Conservation (phyloP, 1,284 basidiomycete species). For the Puccinia hordei region DNA sequence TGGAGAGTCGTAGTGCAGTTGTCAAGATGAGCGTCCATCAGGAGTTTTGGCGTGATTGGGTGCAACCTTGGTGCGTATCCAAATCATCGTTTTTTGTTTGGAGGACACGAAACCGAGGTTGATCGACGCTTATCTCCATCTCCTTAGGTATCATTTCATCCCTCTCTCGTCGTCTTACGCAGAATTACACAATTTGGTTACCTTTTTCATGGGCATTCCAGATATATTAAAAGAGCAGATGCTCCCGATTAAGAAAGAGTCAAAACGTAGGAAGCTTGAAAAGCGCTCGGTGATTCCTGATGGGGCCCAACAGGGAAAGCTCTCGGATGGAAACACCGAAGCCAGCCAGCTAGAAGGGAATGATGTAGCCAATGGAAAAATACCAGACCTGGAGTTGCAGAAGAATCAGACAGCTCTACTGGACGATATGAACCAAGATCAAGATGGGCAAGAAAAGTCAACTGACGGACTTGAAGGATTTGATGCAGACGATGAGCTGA, state of each 20-base stretch:
- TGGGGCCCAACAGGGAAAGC: background rate
- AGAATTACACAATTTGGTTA: conserved; percentile 87
- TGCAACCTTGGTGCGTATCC: conserved; percentile 72
- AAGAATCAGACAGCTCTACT: conserved; percentile 60
- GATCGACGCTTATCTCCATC: background rate
- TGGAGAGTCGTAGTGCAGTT: conserved; percentile 82
- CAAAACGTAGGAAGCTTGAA: conserved; percentile 1
- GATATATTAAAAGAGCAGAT: conserved; percentile 51
- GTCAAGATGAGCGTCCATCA: conserved; percentile 85
- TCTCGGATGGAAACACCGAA: background rate
- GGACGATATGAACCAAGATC: conserved; percentile 57
- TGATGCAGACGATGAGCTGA: conserved; percentile 73
- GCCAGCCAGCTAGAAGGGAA: conserved; percentile 13
- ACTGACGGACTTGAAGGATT: conserved; percentile 60
- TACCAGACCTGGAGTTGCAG: conserved; percentile 50
- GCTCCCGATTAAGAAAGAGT: conserved; percentile 37
- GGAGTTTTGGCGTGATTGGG: conserved; percentile 83
- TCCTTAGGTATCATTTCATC: conserved; percentile 82
- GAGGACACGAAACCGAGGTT: no score
- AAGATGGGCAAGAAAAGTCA: conserved; percentile 11
- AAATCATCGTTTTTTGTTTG: background rate
- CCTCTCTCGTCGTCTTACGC: conserved; percentile 80
- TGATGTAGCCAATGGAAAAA: conserved; percentile 65
- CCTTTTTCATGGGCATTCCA: conserved; percentile 76
- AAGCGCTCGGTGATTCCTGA: conserved; percentile 23